Base-by-base conservation (phyloP, 345 rosid species). In the Geranium rotundifolium region DNA sequence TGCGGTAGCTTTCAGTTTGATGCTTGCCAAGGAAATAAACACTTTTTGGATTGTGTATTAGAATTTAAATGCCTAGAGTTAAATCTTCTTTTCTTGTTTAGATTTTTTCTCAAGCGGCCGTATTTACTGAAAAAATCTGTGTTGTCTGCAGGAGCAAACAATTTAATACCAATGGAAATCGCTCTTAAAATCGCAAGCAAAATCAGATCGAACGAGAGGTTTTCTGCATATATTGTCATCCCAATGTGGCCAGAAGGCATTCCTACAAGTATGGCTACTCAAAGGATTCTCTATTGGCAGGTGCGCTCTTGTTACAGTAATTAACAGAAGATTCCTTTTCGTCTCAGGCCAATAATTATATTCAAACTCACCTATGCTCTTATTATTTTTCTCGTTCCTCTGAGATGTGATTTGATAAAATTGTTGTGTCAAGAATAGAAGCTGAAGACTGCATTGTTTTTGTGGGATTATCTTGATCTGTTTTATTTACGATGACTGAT, bases 211-310 rank as follows among this genome's bases (percentile, higher is more conserved):
- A 76, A 76, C 19, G 86, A 92, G 72, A 87, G 91, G 67, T 92
- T 89, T 75, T 74, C 89, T 72, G 98, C 85, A 4, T 92, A 92
- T 65, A 82, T 92, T 70, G 84, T 92, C 31, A 84, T 92, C 70
- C 98, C 98, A 56, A 92, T 92, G 98, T 89, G 95, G 93, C 96
- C 98, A 20, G 96, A 92, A 79, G 98, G 98, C 64, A 72, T 76
- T 71, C 83, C 98, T 37, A 74, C 95, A 50, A 76, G 85, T 39
- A 15, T 62, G 57, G 68, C 86, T n/a, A 80, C 80, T 46, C 96
- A 92, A 72, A 77, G 91, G 60, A 92, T 92, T 64, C 84, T 92
- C 18, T 89, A 72, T 78, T 92, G 98, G 98, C 98, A 91, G 96
- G 95, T 88, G 73, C 13, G 55, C 29, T 41, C 20, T 46, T 37